Conservation (phyloP, 805 yeast species). For the Komagataella kurtzmanii region DNA sequence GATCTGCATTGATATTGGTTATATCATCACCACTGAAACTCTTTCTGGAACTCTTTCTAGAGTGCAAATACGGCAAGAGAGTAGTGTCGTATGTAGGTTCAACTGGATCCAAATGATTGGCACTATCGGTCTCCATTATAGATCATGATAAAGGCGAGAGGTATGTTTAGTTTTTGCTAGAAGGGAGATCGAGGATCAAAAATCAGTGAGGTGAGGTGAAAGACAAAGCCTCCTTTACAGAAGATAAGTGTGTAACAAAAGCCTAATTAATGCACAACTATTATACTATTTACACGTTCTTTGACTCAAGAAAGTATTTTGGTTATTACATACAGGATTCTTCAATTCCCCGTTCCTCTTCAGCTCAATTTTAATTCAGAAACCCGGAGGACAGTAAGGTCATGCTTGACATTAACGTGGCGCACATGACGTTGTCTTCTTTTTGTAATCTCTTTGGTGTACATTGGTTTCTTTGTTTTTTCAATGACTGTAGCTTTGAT, state of each 20-base stretch:
- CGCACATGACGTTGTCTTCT: slow-evolving; percentile 68
- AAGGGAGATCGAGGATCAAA: background rate
- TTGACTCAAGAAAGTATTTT: background rate
- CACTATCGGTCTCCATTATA: background rate
- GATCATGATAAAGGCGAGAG: background rate
- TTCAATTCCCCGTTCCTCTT: background rate
- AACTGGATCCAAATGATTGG: background rate
- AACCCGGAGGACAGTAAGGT: slow-evolving; percentile 65
- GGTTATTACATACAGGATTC: background rate
- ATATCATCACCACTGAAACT: background rate
- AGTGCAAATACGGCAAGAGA: background rate
- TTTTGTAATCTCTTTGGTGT: slow-evolving; percentile 60
- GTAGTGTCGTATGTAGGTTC: background rate
- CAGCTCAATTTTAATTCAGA: slow-evolving; percentile 48
- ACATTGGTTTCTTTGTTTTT: slow-evolving; percentile 70
- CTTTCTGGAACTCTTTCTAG: background rate
- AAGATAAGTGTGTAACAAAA: no score
- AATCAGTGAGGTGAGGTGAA: background rate
- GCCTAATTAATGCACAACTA: background rate
- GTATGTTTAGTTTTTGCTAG: background rate
- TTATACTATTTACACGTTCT: background rate
- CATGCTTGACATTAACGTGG: slow-evolving; percentile 53
- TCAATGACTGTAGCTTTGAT: slow-evolving; percentile 76
- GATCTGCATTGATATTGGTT: background rate
- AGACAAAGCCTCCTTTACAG: background rate